phyloP scores from a whole-genome alignment of 345 rosid species.

The Eutrema yunnanense region DNA sequence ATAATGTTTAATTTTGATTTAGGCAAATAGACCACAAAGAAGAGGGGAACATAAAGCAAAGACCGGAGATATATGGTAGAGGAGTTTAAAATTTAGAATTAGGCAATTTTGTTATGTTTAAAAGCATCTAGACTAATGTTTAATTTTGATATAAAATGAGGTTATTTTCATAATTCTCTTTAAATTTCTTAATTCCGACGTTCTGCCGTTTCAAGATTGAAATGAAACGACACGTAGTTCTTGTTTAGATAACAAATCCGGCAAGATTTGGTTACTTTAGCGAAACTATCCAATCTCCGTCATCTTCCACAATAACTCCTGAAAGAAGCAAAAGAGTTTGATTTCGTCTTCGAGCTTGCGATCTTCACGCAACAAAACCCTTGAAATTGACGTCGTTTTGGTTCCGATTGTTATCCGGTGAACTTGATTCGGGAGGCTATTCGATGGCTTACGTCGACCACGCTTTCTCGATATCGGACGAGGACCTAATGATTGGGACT shows the following conservation, averaged over 20 bases:
- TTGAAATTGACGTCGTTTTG: neutral
- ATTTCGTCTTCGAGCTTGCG: constrained; percentile 14
- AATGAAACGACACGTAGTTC: constrained; percentile 5
- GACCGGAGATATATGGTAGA: too few relatives aligned
- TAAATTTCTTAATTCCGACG: neutral
- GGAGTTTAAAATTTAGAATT: too few relatives aligned
- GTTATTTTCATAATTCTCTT: neutral
- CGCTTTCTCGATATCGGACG: constrained; percentile 95
- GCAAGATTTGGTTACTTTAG: neutral
- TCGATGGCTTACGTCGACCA: constrained; percentile 97
- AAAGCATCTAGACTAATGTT: too few relatives aligned
- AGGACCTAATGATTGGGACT: constrained; percentile 78
- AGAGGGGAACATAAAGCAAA: too few relatives aligned
- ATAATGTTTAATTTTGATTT: too few relatives aligned
- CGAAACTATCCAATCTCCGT: neutral
- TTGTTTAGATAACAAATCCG: neutral
- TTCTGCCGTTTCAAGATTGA: neutral
- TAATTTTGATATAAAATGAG: too few relatives aligned
- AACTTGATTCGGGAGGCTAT: neutral
- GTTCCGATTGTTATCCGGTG: constrained; percentile 6
- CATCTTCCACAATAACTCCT: constrained; percentile 5
- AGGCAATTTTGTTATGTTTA: too few relatives aligned
- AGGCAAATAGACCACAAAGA: too few relatives aligned
- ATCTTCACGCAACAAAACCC: neutral
- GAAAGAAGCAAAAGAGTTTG: constrained; percentile 10